These are phyloP conservation scores for Candida sp. DNA, from an alignment of 1,139 yeast genomes.

Conservation along the genomic window DNA sequence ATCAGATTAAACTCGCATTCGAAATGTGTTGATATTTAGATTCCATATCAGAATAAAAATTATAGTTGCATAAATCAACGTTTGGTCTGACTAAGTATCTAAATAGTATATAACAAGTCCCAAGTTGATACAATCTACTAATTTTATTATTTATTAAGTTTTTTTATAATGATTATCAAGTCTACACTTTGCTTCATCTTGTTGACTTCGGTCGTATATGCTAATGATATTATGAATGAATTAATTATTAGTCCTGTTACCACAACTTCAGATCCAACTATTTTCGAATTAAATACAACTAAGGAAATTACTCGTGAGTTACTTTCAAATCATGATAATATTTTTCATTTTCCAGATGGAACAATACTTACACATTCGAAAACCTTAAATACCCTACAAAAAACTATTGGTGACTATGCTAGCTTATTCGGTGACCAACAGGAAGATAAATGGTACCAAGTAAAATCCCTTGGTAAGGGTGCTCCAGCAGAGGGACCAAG, in stretches of 20 bases:
- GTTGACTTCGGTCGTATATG: neutral
- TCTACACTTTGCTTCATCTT: neutral
- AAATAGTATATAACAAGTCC: neutral
- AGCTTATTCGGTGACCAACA: neutral
- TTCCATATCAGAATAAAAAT: neutral
- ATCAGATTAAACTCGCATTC: too few relatives aligned
- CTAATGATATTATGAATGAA: neutral
- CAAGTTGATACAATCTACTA: too few relatives aligned
- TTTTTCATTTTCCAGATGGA: neutral
- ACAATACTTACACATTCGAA: neutral
- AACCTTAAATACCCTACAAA: neutral
- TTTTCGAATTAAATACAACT: neutral
- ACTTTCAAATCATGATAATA: neutral
- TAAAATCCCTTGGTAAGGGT: neutral
- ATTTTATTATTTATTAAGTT: too few relatives aligned
- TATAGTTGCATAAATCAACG: neutral
- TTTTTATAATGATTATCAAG: neutral
- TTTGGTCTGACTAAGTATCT: neutral
- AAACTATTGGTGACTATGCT: neutral
- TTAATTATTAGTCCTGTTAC: neutral
- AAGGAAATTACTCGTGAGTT: neutral
- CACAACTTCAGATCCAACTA: neutral
- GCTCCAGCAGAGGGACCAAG: neutral
- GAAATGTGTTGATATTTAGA: neutral
- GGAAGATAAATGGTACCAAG: constrained; percentile 1